These are phyloP conservation scores for Eremochloa ophiuroides DNA, from an alignment of 176 grass and related monocot species.

Conservation along the genomic window DNA sequence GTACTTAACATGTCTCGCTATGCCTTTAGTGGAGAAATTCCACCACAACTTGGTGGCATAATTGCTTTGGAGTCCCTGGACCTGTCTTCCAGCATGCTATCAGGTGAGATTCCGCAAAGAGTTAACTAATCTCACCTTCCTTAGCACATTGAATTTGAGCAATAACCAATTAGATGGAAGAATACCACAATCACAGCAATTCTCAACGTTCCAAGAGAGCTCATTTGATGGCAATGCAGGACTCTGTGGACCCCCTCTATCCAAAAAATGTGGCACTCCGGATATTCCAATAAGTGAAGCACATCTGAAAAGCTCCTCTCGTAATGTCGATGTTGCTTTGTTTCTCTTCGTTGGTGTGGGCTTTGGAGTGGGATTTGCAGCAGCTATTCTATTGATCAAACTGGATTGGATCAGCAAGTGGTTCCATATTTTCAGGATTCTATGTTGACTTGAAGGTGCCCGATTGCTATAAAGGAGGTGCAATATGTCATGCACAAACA, in stretches of 20 bases:
- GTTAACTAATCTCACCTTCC: too few relatives aligned
- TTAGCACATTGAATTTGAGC: too few relatives aligned
- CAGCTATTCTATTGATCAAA: not conserved
- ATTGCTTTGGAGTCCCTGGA: conserved; percentile 21
- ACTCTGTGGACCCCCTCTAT: conserved; percentile 3
- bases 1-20: too few relatives aligned
- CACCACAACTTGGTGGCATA: not conserved
- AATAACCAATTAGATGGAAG: too few relatives aligned
- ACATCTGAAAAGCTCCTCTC: too few relatives aligned
- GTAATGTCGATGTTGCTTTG: not conserved
- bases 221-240: not conserved
- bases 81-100: conserved; percentile 21
- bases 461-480: not conserved
- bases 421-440: not conserved
- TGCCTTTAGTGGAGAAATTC: conserved; percentile 1
- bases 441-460: too few relatives aligned
- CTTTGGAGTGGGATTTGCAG: conserved; percentile 16
- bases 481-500: not conserved
- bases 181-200: not conserved
- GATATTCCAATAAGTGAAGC: too few relatives aligned
- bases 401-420: not conserved
- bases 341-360: conserved; percentile 11
- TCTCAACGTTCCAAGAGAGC: not conserved
- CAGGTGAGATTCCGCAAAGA: conserved; percentile 23
- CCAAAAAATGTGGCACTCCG: not conserved